Evolutionary conservation across 139 green algal genomes (phyloP).

Genomic region (Micractinium conductrix): DNA sequence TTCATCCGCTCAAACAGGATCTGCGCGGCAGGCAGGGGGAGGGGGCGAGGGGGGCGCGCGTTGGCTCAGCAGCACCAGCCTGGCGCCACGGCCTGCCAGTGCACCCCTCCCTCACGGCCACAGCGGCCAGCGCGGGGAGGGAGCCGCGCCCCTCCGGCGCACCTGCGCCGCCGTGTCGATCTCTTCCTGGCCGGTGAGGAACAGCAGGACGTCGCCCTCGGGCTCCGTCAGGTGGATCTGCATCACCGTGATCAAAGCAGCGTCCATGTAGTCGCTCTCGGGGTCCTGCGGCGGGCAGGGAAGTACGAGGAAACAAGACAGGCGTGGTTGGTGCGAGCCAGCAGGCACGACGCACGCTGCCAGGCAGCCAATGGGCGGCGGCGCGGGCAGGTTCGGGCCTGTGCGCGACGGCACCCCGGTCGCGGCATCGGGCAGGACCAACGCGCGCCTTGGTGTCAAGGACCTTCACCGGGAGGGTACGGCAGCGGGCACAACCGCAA

Average conservation of each 20-base stretch:
- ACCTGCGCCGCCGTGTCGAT: conserved; percentile 74
- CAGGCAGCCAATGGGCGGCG: no score
- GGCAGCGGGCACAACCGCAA: no score
- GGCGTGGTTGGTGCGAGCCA: no score
- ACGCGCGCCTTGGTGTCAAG: no score
- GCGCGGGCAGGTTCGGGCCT: no score
- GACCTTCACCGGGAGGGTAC: no score
- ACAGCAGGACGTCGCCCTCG: conserved; percentile 90
- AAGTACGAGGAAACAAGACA: background rate
- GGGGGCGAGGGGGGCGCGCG: background rate
- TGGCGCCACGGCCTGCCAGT: no score
- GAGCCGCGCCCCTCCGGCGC: background rate
- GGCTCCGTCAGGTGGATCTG: conserved; percentile 92
- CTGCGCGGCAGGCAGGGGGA: conserved; percentile 16
- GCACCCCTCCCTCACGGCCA: no score
- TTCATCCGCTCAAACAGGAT: conserved; percentile 97
- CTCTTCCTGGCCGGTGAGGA: conserved; percentile 89
- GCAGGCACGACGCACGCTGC: no score
- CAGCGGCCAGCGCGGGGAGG: background rate
- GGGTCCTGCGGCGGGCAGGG: conserved; percentile 55
- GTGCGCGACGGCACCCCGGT: no score
- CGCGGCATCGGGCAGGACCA: no score
- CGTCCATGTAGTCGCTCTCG: conserved; percentile 95
- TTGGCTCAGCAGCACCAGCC: background rate
- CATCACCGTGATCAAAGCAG: conserved; percentile 95